Base-by-base conservation (phyloP, 2,329 filamentous ascomycete species). In the Tolypocladium tropicale region DNA sequence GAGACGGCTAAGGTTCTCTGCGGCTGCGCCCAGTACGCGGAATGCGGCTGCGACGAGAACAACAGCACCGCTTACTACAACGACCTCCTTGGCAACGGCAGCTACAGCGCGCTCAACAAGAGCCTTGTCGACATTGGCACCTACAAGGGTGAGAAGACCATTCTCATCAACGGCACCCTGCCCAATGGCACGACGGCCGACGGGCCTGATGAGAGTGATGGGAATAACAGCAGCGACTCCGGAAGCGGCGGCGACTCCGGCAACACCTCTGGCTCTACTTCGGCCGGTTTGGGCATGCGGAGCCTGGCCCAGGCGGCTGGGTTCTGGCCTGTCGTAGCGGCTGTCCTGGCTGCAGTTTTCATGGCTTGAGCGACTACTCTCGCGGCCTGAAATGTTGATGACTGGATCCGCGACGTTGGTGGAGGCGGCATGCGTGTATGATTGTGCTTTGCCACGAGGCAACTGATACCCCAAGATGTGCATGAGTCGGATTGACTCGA, bases 81-180 rank as follows among this genome's bases (percentile, higher is more conserved):
- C 59, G 76, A 79, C 10, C 65, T 92, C 11, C 75, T 92, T 48
- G 87, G 85, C 55, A 80, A 87, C 66, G 84, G 84, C 41, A 83
- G 77, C 59, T 84, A 84, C 61, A 65, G 67, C 3, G 71, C 67
- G 3, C 73, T 88, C 54, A 85, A 90, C 72, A 77, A 82, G 63
- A 77, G 76, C 0, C 62, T 90, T 2, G 78, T 89, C 56, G 78
- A 75, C 14, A 79, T 92, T 1, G 81, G 78, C 2, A 57, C 68
- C 25, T 68, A 65, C 58, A 53, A 62, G 36, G 59, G 59, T 51
- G 39, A 71, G 77, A 54, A 78, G 59, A 85, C 81, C 1, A 78
- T 94, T 39, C 74, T 89, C 33, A 73, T 93, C 67, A 90, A 91
- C 67, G 89, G 89, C n/a, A 88, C 86, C 0, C 73, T 93, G 4